Base-by-base conservation (phyloP, 139 green algal species). In the Tetraselmis striata region DNA sequence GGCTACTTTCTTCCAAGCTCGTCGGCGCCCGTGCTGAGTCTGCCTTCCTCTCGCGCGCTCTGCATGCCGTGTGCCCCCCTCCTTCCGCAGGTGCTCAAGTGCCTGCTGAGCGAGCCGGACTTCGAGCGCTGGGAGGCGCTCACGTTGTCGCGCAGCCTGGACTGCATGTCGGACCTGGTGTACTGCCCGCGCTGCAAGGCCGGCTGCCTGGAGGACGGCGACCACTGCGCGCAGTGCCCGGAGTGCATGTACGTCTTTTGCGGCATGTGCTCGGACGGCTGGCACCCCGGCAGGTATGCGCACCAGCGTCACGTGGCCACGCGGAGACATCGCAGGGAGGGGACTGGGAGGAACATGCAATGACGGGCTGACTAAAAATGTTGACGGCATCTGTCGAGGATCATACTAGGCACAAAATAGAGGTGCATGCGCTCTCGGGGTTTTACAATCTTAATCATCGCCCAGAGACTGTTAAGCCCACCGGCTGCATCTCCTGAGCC, bases 101-200 rank as follows among this genome's bases (percentile, higher is more conserved):
- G 67, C 1, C 27, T 88, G 30, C 82, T 88, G 2, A 23, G 32
- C 1, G 24, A 80, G n/a, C 87, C 91, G 28, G 82, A 86, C 29
- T 93, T 90, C 75, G 77, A 79, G 28, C 86, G 89, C 1, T 96
- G 92, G 90, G 93, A 98, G 84, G 59, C 81, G 58, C 85, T 98
- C 26, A 89, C 90, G 78, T 90, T 98, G 79, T 84, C 93, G 83
- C 87, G 87, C 27, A 89, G 91, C 23, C 87, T 98, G 29, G 90
- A 93, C 86, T 78, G 78, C 1, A 98, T 98, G 94, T 59, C 85
- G 77, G 94, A 96, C 78, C 82, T 94, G 29, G 87, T 93, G 23
- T 96, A 95, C 88, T 98, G 94, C 89, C 94, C 94, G 0, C 88
- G 93, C 27, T 98, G 94, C 86, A 84, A 86, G 25, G 78, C 84